phyloP scores from a whole-genome alignment of 805 yeast species.

The Torulaspora delbrueckii region DNA sequence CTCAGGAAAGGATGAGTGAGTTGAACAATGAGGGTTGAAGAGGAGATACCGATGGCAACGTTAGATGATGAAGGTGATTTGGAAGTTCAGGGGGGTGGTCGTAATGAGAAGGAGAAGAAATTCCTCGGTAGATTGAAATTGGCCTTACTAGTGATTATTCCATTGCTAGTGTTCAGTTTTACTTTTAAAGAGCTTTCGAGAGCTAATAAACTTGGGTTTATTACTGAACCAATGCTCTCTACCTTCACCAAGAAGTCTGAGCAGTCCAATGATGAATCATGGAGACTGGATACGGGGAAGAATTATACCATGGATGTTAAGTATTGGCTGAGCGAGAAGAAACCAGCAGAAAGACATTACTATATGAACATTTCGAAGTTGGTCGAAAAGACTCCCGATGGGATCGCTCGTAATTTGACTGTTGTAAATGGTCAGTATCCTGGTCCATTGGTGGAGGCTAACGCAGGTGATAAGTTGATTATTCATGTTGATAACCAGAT shows the following conservation, averaged over 20 bases:
- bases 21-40: not conserved
- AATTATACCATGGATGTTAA: conserved; percentile 23
- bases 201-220: conserved; percentile 1
- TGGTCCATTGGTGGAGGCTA: conserved; percentile 47
- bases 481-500: conserved; percentile 40
- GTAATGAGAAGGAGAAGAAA: conserved; percentile 1
- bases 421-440: conserved; percentile 42
- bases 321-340: conserved; percentile 21
- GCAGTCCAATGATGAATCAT: conserved; percentile 7
- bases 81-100: not conserved
- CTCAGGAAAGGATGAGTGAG: not conserved
- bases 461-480: conserved; percentile 42
- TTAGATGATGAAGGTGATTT: not conserved
- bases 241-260: conserved; percentile 3
- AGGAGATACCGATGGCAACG: not conserved
- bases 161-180: conserved; percentile 6
- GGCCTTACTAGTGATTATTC: conserved; percentile 1
- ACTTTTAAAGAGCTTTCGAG: not conserved
- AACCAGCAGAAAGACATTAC: conserved; percentile 23
- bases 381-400: conserved; percentile 30
- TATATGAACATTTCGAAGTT: conserved; percentile 21
- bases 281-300: conserved; percentile 29
- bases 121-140: not conserved
- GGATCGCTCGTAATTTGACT: conserved; percentile 33
- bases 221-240: not conserved